Conservation (phyloP, 1,284 basidiomycete species). For the Cryptococcus floricola region DNA sequence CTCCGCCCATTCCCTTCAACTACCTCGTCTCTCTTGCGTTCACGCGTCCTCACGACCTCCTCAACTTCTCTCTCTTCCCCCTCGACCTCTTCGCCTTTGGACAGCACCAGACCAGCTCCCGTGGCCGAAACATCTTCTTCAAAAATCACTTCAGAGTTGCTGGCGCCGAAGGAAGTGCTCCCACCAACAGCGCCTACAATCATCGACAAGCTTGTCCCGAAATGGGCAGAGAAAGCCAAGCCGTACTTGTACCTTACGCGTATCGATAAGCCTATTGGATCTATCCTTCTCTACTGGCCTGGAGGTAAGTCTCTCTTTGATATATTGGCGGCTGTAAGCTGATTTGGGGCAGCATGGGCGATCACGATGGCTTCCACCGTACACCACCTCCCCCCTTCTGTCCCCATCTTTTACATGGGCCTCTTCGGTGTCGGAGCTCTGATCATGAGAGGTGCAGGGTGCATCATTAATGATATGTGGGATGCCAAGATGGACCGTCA, state of each 20-base stretch:
- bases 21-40: background rate
- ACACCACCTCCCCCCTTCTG: slow-evolving; percentile 60
- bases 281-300: slow-evolving; percentile 84
- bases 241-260: slow-evolving; percentile 85
- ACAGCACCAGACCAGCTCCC: background rate
- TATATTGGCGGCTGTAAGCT: background rate
- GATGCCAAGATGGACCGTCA: slow-evolving; percentile 84
- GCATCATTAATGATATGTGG: slow-evolving; percentile 99
- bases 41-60: slow-evolving; percentile 1
- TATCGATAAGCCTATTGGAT: slow-evolving; percentile 94
- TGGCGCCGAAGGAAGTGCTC: slow-evolving; percentile 3
- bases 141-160: slow-evolving; percentile 4
- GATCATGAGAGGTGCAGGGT: slow-evolving; percentile 96
- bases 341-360: slow-evolving; percentile 69
- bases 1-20: slow-evolving; percentile 3
- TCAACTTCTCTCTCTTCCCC: background rate
- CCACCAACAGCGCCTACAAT: slow-evolving; percentile 4
- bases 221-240: slow-evolving; percentile 31
- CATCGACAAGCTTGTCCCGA: slow-evolving; percentile 33
- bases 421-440: slow-evolving; percentile 88
- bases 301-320: slow-evolving; percentile 65
- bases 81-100: background rate
- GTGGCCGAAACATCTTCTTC: background rate
- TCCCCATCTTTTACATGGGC: slow-evolving; percentile 68
- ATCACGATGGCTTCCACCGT: slow-evolving; percentile 90